Evolutionary conservation across 805 yeast species (phyloP).

Genomic region (Lipomyces yamanashiensis): DNA sequence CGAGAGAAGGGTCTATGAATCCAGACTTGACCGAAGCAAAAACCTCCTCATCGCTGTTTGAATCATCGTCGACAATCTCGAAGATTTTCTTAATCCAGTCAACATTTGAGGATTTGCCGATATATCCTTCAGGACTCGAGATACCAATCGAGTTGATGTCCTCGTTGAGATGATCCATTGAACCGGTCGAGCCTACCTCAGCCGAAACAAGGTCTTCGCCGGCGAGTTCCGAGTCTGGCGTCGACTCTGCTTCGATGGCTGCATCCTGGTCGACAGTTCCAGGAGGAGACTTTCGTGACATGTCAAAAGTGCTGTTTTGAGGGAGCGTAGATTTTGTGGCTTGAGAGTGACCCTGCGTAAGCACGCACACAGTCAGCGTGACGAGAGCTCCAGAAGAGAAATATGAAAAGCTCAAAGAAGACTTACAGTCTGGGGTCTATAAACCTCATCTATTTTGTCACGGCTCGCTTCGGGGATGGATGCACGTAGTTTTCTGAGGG

Average conservation of each 20-base stretch:
- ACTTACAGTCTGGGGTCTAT: conserved; percentile 12
- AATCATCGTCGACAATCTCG: conserved; percentile 17
- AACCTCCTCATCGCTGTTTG: conserved; percentile 12
- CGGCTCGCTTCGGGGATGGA: conserved; percentile 1
- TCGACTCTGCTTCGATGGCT: not conserved
- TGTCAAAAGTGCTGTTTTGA: not conserved
- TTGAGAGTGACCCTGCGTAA: conserved; percentile 8
- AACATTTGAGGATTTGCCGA: conserved; percentile 27
- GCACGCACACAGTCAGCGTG: not conserved
- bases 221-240: conserved; percentile 4
- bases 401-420: not conserved
- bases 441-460: conserved; percentile 3
- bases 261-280: conserved; percentile 3
- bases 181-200: conserved; percentile 32
- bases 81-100: conserved; percentile 31
- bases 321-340: conserved; percentile 2
- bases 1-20: conserved; percentile 6
- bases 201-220: conserved; percentile 33
- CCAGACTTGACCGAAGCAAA: not conserved
- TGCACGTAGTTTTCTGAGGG: conserved; percentile 2
- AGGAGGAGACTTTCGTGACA: not conserved
- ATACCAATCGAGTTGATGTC: conserved; percentile 31
- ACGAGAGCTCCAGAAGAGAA: too few species aligned
- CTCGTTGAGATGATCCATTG: conserved; percentile 29
- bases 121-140: conserved; percentile 23